Conservation (phyloP, 441 rosid species). For the Erodium texanum region DNA sequence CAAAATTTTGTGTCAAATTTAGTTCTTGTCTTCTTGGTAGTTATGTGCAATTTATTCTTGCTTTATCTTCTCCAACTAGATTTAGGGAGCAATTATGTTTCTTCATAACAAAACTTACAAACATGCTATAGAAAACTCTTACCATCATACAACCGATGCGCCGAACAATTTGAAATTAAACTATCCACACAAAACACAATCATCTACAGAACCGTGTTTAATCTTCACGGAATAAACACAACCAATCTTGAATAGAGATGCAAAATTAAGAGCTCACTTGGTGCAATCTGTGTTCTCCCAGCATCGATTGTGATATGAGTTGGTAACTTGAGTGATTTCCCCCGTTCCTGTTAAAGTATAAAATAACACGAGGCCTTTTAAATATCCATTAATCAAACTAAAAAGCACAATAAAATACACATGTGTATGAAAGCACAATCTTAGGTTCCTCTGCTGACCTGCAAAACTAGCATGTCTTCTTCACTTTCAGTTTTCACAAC, state of each 20-base stretch:
- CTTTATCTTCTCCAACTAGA: too few species aligned
- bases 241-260: neutral
- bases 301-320: constrained; percentile 94
- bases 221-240: neutral
- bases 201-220: neutral
- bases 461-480: constrained; percentile 80
- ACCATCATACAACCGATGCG: neutral
- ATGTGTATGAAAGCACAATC: neutral
- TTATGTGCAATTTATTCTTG: too few species aligned
- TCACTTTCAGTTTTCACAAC: constrained; percentile 85
- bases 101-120: neutral
- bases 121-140: neutral
- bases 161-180: neutral
- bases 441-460: constrained; percentile 41
- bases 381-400: neutral
- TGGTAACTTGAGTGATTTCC: constrained; percentile 68
- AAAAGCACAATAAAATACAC: neutral
- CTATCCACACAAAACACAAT: neutral
- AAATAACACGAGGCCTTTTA: neutral
- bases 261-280: constrained; percentile 53
- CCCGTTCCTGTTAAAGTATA: constrained; percentile 58
- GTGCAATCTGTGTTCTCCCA: constrained; percentile 96
- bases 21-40: neutral
- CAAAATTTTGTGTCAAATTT: neutral
- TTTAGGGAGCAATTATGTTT: neutral